phyloP scores from a whole-genome alignment of 2,329 filamentous ascomycete species.

The Akanthomyces muscarius region DNA sequence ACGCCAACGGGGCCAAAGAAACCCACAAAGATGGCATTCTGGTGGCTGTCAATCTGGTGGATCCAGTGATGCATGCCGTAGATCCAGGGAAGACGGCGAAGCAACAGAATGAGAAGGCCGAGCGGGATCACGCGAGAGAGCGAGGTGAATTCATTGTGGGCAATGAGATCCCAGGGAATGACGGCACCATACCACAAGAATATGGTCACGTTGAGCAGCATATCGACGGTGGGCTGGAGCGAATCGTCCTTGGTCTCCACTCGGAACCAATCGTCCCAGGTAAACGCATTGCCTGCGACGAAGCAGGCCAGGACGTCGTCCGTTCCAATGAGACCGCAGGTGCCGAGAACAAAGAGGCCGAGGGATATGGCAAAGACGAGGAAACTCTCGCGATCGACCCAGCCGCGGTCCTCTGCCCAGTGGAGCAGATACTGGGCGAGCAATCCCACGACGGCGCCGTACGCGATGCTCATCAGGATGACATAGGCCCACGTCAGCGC shows the following conservation, averaged over 20 bases:
- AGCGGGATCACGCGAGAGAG: conserved; percentile 69
- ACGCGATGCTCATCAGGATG: conserved; percentile 72
- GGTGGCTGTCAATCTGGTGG: conserved; percentile 69
- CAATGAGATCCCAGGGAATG: conserved; percentile 73
- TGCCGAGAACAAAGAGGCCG: conserved; percentile 81
- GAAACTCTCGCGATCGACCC: conserved; percentile 83
- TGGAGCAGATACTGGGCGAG: conserved; percentile 76
- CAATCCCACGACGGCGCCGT: conserved; percentile 76
- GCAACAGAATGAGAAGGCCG: conserved; percentile 69
- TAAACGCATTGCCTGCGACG: conserved; percentile 85
- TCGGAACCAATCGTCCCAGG: conserved; percentile 92
- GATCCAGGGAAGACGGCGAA: conserved; percentile 75
- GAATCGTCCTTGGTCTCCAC: conserved; percentile 85
- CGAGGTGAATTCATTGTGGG: conserved; percentile 63
- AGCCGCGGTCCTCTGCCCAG: conserved; percentile 76
- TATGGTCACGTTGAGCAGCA: conserved; percentile 83
- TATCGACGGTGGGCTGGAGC: conserved; percentile 90
- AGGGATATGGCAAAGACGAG: conserved; percentile 81
- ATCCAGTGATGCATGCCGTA: conserved; percentile 70
- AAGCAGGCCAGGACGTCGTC: conserved; percentile 92
- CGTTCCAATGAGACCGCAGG: conserved; percentile 79
- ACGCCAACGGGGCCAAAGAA: conserved; percentile 94
- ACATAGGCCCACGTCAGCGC: conserved; percentile 81
- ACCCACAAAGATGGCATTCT: conserved; percentile 79
- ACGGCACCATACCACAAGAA: conserved; percentile 91